Evolutionary conservation across 2,329 filamentous ascomycete genomes (phyloP), one percentile per base, ranked within the genome.

Genomic region (Exserohilum rostratum): DNA sequence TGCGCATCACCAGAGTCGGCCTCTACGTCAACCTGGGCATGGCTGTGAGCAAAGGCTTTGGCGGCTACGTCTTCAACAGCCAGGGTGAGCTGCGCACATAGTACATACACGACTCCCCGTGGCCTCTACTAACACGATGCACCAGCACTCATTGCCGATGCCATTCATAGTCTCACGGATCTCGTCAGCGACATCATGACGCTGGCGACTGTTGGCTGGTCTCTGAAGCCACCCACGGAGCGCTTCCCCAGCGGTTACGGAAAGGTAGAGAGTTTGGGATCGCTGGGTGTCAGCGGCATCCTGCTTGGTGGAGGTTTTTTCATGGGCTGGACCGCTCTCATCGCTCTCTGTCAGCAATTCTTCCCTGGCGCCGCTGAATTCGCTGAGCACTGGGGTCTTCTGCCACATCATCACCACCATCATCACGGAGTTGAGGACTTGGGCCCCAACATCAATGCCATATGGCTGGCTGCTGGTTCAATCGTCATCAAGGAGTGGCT

Each of bases 401-500:
- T 81, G 44, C 76, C 77, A 38, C 80, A 82, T 57, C 87, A 90
- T 69, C 87, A 91, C 68, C 83, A 91, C 69, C 87, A 91, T 68
- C 83, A 91, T 69, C 80, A 82, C 55, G 87, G 70, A 47, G 63
- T 53, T 27, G 69, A 90, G 3, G 83, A 83, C 50, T 78, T 84
- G 31, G 85, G 87, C 1, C 95, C 95, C 0, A 96, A 91, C 75
- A 84, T 99, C 62, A 93, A 98, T 74, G 95, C 95, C 18, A 93
- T 91, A 6, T 99, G 95, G 95, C 79, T 99, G 55, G 93, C 95
- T 31, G 89, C 86, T 35, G 93, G 91, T 17, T 96, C 91, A 2
- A 95, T 99, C 53, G 76, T 91, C 22, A 81, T 98, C 68, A 99
- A 99, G 78, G 95, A 99, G 77, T 99, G 93, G 91, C 81, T 99